Percentiles rank a stretch among this genome's conserved stretches.
phyloP scores from a whole-genome alignment of 106 monocot species.

The Platanthera guangdongensis region DNA sequence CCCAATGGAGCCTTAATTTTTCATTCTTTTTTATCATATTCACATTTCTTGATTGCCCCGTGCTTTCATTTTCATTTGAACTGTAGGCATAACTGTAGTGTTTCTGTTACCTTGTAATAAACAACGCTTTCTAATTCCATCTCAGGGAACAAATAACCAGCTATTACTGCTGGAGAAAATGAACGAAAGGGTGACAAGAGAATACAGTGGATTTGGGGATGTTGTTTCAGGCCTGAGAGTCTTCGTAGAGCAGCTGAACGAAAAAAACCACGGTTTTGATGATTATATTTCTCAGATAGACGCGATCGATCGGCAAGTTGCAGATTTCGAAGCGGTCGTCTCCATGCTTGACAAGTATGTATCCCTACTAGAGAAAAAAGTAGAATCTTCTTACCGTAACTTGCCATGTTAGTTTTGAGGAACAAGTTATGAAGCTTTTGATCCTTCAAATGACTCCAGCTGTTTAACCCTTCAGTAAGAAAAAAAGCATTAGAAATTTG shows the following conservation, averaged over 20 bases:
- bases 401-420: neutral
- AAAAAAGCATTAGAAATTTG: too few species aligned
- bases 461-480: too few species aligned
- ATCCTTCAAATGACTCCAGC: too few species aligned
- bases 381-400: slow-evolving; percentile 31
- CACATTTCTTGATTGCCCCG: too few species aligned
- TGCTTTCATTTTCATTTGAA: too few species aligned
- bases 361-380: slow-evolving; percentile 60
- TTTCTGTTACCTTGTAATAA: neutral
- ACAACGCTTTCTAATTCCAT: neutral
- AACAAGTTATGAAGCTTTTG: too few species aligned
- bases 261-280: slow-evolving; percentile 67
- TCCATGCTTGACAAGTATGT: slow-evolving; percentile 89
- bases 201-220: slow-evolving; percentile 61
- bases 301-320: slow-evolving; percentile 68
- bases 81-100: too few species aligned
- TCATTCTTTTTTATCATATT: too few species aligned
- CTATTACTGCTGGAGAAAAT: slow-evolving; percentile 77
- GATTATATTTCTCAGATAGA: slow-evolving; percentile 67
- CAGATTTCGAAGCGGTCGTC: slow-evolving; percentile 87
- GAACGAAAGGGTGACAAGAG: slow-evolving; percentile 70
- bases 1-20: too few species aligned
- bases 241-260: slow-evolving; percentile 72
- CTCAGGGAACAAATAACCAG: slow-evolving; percentile 65
- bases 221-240: slow-evolving; percentile 66